Conservation (phyloP, 139 green algal genomes). For the Dunaliella primolecta region DNA sequence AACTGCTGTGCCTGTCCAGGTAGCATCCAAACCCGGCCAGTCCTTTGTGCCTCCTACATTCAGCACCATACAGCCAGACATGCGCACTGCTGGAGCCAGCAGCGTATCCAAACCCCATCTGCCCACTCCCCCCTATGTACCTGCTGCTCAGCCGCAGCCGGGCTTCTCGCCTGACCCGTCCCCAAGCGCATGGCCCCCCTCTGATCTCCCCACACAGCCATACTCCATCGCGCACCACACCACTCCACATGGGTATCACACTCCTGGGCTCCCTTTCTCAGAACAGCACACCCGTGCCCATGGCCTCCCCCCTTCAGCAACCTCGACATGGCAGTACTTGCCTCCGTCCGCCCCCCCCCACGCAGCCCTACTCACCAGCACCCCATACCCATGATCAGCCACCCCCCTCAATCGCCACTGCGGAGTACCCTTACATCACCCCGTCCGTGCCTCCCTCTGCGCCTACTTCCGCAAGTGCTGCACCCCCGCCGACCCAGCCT, state of each 20-base stretch:
- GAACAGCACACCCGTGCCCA: no score
- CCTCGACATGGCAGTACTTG: no score
- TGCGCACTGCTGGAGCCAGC: not conserved
- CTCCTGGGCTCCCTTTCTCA: no score
- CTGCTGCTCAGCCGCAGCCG: not conserved
- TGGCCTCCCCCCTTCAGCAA: not conserved
- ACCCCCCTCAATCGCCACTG: not conserved
- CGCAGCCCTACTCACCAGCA: not conserved
- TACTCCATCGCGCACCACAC: no score
- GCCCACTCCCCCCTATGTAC: not conserved
- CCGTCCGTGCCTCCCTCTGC: not conserved
- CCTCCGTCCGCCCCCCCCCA: no score
- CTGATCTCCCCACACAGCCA: not conserved
- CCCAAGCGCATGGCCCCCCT: not conserved
- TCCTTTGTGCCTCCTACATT: no score
- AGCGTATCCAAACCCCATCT: not conserved
- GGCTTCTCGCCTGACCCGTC: no score
- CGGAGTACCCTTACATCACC: not conserved
- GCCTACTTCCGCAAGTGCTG: not conserved
- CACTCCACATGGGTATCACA: no score
- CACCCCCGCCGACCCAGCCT: not conserved
- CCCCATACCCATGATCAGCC: not conserved
- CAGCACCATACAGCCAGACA: not conserved
- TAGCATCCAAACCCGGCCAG: no score
- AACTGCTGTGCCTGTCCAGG: not conserved